Evolutionary conservation across 2,329 filamentous ascomycete genomes (phyloP).

Genomic region (Ceratocystis huliohia): DNA sequence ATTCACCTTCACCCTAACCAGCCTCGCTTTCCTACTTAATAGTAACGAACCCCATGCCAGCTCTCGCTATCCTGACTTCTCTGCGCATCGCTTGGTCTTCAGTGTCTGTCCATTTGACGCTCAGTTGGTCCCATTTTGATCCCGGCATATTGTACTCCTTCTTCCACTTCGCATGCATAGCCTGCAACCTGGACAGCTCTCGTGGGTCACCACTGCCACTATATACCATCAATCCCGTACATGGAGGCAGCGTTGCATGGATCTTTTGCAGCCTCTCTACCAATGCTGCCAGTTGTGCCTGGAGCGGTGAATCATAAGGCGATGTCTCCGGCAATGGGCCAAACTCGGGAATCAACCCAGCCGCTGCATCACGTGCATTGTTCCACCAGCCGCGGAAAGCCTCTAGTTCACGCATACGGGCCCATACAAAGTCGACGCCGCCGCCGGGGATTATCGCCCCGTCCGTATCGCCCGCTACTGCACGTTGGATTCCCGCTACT

Average conservation of each 20-base stretch:
- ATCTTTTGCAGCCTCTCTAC: slow-evolving; percentile 41
- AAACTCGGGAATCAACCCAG: slow-evolving; percentile 25
- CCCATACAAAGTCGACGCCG: slow-evolving; percentile 56
- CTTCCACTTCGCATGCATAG: slow-evolving; percentile 47
- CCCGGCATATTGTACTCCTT: slow-evolving; percentile 51
- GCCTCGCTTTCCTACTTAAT: slow-evolving; percentile 40
- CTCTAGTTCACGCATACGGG: slow-evolving; percentile 52
- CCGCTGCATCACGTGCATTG: slow-evolving; percentile 34
- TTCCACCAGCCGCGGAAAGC: slow-evolving; percentile 57
- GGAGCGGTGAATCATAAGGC: slow-evolving; percentile 28
- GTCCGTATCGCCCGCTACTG: slow-evolving; percentile 45
- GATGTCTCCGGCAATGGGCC: slow-evolving; percentile 22
- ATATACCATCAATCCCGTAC: slow-evolving; percentile 52
- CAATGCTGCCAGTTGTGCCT: slow-evolving; percentile 36
- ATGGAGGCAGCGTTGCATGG: slow-evolving; percentile 47
- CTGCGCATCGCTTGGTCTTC: slow-evolving; percentile 51
- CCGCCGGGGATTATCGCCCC: slow-evolving; percentile 45
- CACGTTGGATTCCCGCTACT: slow-evolving; percentile 41
- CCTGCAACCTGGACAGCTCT: slow-evolving; percentile 50
- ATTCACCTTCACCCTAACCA: not conserved
- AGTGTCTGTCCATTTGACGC: slow-evolving; percentile 53
- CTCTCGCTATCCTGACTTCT: slow-evolving; percentile 44
- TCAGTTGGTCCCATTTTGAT: slow-evolving; percentile 53
- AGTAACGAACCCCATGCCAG: slow-evolving; percentile 51
- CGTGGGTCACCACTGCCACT: slow-evolving; percentile 56